Evolutionary conservation across 2,329 filamentous ascomycete species (phyloP), one percentile per base, ranked within the genome.

Genomic region (Beauveria sp.): DNA sequence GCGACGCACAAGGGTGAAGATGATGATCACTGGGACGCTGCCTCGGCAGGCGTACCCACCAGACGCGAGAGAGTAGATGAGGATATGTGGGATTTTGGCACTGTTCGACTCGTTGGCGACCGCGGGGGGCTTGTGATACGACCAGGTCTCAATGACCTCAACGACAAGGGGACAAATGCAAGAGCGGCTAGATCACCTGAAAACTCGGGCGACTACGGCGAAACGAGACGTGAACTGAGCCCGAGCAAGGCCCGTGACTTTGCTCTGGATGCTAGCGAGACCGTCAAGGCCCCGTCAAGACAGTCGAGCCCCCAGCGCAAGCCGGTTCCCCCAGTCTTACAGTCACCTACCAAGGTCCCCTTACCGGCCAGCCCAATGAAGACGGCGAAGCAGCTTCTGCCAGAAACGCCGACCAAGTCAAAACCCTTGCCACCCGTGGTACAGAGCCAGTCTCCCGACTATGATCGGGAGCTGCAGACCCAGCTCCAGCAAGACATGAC

Each of bases 81-180:
- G 72, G 95, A 98, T 73, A 85, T 98, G 71, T 99, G 95, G 95
- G 95, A 99, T 74, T 99, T 99, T 78, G 95, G 95, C 49, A 99
- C 95, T 0, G 91, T 99, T 58, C 84, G 93, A 62, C 87, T 96
- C 6, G 87, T 88, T n/a, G 84, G 83, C 38, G 85, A 88, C 60
- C 82, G 85, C 31, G 86, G 87, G 64, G 82, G 81, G 34, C 71
- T 84, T 1, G 70, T 83, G 8, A 76, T 76, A 51, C 77, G 85
- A 52, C 80, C 81, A 0, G 88, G 88, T 3, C 77, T 85, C 18
- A 82, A 88, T 67, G 80, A 86, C 0, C 86, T 96, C 86, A 92
- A 90, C 66, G 90, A 93, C 64, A 88, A 89, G 38, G 88, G 88
- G 14, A 87, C 89, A 20, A 96, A 96, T 72, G 85, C 89, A 20